Base-by-base conservation (phyloP, 208 protist genomes). In the Trypanosoma cruzi region DNA sequence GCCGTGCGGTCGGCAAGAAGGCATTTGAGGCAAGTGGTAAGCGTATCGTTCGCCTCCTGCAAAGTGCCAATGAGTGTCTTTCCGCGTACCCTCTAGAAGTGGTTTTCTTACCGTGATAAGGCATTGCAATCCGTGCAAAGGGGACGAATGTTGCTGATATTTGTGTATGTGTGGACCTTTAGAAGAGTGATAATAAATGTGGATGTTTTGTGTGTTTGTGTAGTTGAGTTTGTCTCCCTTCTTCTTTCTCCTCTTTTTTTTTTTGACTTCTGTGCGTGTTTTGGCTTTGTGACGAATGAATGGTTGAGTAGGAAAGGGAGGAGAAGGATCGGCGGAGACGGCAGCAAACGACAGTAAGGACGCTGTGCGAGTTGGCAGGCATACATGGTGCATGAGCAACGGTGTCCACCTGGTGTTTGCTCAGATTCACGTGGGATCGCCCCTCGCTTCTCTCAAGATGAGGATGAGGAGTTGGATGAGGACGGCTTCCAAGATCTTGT, bases 401-500 rank as follows among this genome's bases (percentile, higher is more conserved):
- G 36, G 36, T 10, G 36, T 4, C 4, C 10, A 10, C 36, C 10
- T 40, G 10, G 6, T 13, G 4, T 40, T 13, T 4, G 36, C 36
- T 40, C 36, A 40, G 36, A 40, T 40, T 4, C 36, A 40, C 6
- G 10, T 40, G 36, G 4, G 6, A 40, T 4, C 10, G 36, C 36
- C 36, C 10, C 36, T 4, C 10, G 36, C 10, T 40, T 10, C 52
- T 14, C 7, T 7, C 18, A 61, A 26, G 53, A 52, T 61, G 55
- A 53, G 16, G 24, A 66, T 29, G 36, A 18, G 32, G 56, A 56
- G 1, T 1, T 1, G 32, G 63, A 80, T 18, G 64, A 76, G 10
- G 65, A 68, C n/a, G 76, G 65, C 22, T 55, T 66, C 42, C 54
- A 69, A 1, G 81, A 85, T 53, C 73, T 85, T 26, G 81, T 85